These are phyloP conservation scores for Pichia thaimueangensis DNA, from an alignment of 805 yeast species.

Conservation along the genomic window DNA sequence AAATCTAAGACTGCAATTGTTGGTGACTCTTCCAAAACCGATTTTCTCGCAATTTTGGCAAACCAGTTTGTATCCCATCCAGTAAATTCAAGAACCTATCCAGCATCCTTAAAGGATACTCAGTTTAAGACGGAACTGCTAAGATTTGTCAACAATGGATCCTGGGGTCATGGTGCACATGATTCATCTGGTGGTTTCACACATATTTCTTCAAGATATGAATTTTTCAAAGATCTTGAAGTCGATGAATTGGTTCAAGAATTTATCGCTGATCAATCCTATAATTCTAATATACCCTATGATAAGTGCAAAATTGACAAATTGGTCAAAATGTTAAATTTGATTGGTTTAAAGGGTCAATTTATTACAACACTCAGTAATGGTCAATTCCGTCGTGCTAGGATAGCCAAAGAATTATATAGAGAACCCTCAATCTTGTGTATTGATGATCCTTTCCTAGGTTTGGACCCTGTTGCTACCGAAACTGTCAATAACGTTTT, in stretches of 20 bases:
- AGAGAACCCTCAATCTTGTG: conserved; percentile 58
- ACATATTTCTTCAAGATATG: conserved; percentile 86
- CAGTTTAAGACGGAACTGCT: conserved; percentile 35
- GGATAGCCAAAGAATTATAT: conserved; percentile 71
- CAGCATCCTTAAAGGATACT: conserved; percentile 42
- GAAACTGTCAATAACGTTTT: conserved; percentile 52
- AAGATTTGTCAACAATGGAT: conserved; percentile 31
- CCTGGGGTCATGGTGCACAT: conserved; percentile 32
- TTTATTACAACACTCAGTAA: conserved; percentile 88
- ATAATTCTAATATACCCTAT: conserved; percentile 34
- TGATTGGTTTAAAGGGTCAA: conserved; percentile 52
- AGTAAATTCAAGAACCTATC: conserved; percentile 47
- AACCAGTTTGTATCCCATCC: conserved; percentile 50
- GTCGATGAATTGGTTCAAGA: conserved; percentile 65
- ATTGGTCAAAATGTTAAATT: conserved; percentile 44
- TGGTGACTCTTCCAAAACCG: conserved; percentile 46
- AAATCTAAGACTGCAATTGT: conserved; percentile 48
- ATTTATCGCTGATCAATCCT: conserved; percentile 52
- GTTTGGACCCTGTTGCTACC: conserved; percentile 75
- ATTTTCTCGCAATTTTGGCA: conserved; percentile 49
- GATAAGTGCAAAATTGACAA: conserved; percentile 34
- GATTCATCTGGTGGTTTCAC: conserved; percentile 43
- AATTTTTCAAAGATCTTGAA: conserved; percentile 68
- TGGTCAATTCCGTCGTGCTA: conserved; percentile 89
- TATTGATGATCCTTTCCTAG: conserved; percentile 89